Evolutionary conservation across 495 filamentous ascomycete genomes (phyloP).

Genomic region (Stereocaulon alpinum): DNA sequence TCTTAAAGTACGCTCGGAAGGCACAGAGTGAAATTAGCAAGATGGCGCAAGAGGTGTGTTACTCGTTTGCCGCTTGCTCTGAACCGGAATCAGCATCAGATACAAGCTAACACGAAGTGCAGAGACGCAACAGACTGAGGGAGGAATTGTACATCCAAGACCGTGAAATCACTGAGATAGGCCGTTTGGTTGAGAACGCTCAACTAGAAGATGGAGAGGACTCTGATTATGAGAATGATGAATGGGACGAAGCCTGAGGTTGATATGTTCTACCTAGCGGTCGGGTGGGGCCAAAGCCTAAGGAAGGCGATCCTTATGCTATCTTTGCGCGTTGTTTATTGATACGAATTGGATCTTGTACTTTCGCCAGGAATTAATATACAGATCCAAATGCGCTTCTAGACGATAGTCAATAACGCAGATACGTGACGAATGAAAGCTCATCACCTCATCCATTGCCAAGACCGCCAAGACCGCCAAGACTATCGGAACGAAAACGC

Average conservation of each 20-base stretch:
- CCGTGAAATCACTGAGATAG: background rate
- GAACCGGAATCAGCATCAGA: background rate
- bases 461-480: background rate
- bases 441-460: no score
- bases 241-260: background rate
- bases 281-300: background rate
- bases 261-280: background rate
- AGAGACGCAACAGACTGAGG: background rate
- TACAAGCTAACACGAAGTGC: background rate
- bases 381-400: no score
- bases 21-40: background rate
- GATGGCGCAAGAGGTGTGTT: background rate
- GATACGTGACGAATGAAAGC: no score
- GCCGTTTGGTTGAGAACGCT: background rate
- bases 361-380: background rate
- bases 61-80: background rate
- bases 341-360: background rate
- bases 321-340: background rate
- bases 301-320: background rate
- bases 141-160: background rate
- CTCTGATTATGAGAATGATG: background rate
- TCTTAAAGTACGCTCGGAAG: background rate
- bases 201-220: background rate
- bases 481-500: background rate
- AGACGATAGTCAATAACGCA: no score